A percentile compares a stretch with the other conserved stretches of the same genome.
Conservation (phyloP, 1,284 basidiomycete genomes). For the Apiotrichum montevideense region DNA sequence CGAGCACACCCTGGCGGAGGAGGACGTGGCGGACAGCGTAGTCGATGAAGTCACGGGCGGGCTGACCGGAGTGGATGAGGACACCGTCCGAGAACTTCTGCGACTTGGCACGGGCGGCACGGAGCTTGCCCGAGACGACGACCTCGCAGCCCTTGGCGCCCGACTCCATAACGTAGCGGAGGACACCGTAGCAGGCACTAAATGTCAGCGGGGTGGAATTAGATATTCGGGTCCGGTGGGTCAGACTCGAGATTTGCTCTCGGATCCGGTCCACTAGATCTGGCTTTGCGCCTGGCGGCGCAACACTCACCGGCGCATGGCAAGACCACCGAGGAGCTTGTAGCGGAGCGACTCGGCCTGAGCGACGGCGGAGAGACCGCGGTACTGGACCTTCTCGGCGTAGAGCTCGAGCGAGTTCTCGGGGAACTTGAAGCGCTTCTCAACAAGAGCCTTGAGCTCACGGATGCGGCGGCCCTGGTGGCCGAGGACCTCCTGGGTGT, state of each 20-base stretch:
- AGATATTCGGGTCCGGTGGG: not conserved
- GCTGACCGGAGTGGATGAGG: constrained; percentile 99
- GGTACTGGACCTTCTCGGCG: constrained; percentile 99
- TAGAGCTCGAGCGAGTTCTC: constrained; percentile 98
- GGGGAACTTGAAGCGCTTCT: constrained; percentile 99
- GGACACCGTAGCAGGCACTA: constrained; percentile 99
- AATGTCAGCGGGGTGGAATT: not conserved
- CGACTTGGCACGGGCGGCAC: constrained; percentile 98
- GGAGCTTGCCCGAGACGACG: constrained; percentile 98
- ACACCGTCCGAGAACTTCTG: constrained; percentile 99
- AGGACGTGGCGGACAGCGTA: constrained; percentile 97
- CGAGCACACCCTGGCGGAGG: constrained; percentile 97
- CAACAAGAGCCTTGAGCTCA: constrained; percentile 95
- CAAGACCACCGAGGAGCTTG: constrained; percentile 99
- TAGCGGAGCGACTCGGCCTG: constrained; percentile 98
- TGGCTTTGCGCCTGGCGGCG: not conserved
- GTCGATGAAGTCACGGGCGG: constrained; percentile 93
- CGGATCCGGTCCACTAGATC: too few relatives aligned
- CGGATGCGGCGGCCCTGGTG: constrained; percentile 99
- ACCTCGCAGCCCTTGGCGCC: constrained; percentile 99
- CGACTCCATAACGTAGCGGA: constrained; percentile 99
- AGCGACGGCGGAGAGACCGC: constrained; percentile 96
- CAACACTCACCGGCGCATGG: constrained; percentile 77
- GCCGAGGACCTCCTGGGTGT: constrained; percentile 99
- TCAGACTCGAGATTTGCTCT: not conserved